Percentiles rank a stretch among this genome's conserved stretches.
Evolutionary conservation across 164 flowering plant species (phyloP).

Genomic region (Vitis riparia): DNA sequence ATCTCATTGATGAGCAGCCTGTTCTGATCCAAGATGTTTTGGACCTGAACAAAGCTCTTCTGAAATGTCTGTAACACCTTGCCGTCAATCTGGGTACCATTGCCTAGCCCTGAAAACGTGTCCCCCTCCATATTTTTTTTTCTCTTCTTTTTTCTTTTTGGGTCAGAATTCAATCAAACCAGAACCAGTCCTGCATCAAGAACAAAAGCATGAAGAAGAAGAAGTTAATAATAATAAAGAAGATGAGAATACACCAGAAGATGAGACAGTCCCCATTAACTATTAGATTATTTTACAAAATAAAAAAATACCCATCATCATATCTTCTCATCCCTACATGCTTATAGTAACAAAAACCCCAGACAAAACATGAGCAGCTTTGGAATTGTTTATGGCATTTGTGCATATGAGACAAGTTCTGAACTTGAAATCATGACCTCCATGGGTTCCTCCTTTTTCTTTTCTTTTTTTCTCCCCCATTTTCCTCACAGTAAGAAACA

Average conservation of each 20-base stretch:
- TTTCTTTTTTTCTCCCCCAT: neutral
- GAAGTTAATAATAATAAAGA: neutral
- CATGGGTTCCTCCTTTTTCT: slow-evolving; percentile 17
- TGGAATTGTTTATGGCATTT: slow-evolving; percentile 27
- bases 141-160: neutral
- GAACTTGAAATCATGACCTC: slow-evolving; percentile 36
- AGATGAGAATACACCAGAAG: neutral
- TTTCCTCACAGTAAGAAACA: slow-evolving; percentile 7
- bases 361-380: slow-evolving; percentile 33
- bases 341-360: slow-evolving; percentile 12
- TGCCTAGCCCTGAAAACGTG: slow-evolving; percentile 42
- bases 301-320: slow-evolving; percentile 16
- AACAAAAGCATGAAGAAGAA: slow-evolving; percentile 3
- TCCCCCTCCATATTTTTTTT: slow-evolving; percentile 48
- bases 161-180: slow-evolving; percentile 11
- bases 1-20: slow-evolving; percentile 65
- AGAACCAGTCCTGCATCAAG: slow-evolving; percentile 24
- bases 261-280: slow-evolving; percentile 11
- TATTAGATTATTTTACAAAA: neutral
- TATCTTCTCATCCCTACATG: slow-evolving; percentile 8
- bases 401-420: slow-evolving; percentile 34
- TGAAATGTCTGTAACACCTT: slow-evolving; percentile 59
- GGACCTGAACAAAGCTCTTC: slow-evolving; percentile 61
- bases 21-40: slow-evolving; percentile 63
- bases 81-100: slow-evolving; percentile 47